Evolutionary conservation across 2,329 filamentous ascomycete species (phyloP).

Genomic region (Tolypocladium cylindrosporum): DNA sequence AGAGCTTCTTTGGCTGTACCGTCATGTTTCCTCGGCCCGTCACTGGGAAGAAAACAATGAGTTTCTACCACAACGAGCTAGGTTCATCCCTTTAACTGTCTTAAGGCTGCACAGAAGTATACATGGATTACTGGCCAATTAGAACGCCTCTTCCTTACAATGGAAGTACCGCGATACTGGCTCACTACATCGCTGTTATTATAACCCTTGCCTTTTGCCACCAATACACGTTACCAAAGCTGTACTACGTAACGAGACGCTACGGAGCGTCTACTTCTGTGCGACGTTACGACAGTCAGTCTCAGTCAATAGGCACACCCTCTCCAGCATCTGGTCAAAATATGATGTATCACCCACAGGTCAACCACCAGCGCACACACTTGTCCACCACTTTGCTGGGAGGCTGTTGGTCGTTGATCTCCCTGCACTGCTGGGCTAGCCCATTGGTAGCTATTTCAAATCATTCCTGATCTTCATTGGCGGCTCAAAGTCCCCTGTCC

Average conservation of each 20-base stretch:
- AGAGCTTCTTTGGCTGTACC: not conserved
- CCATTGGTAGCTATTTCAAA: not conserved
- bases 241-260: too few relatives aligned
- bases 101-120: too few relatives aligned
- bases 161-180: too few relatives aligned
- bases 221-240: too few relatives aligned
- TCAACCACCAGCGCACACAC: not conserved
- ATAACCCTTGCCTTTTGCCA: too few relatives aligned
- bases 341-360: constrained; percentile 9
- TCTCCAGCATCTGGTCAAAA: constrained; percentile 3
- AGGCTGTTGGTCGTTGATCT: not conserved
- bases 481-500: not conserved
- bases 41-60: not conserved
- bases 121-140: too few relatives aligned
- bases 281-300: too few relatives aligned
- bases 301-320: not conserved
- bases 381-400: not conserved
- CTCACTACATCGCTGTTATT: too few relatives aligned
- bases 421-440: not conserved
- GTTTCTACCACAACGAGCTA: not conserved
- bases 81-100: too few relatives aligned
- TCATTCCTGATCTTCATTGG: not conserved
- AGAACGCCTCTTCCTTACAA: too few relatives aligned
- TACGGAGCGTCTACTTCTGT: too few relatives aligned
- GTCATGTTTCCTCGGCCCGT: not conserved